phyloP scores from a whole-genome alignment of 768 basidiomycete genomes.

The Kondoa subrosea region DNA sequence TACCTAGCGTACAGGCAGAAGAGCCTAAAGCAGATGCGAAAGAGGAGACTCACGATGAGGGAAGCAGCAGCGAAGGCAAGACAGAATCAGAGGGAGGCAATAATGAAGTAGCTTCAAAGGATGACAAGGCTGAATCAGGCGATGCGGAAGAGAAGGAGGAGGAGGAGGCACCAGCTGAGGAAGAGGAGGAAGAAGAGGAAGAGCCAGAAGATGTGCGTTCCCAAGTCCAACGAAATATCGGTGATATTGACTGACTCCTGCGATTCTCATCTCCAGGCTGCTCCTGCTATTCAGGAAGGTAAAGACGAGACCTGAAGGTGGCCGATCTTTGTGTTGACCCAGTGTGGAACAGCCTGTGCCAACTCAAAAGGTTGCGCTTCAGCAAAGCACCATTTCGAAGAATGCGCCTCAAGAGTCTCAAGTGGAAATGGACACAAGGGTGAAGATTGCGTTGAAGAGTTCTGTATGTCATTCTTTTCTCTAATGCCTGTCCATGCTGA shows the following conservation, averaged over 20 bases:
- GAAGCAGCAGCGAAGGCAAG: background rate
- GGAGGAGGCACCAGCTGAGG: background rate
- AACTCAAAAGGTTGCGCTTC: background rate
- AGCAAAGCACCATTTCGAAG: conserved; percentile 6
- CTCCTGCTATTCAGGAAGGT: conserved; percentile 7
- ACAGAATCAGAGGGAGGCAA: background rate
- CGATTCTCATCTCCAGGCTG: too few relatives aligned
- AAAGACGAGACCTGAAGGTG: background rate
- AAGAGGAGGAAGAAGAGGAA: conserved; percentile 8
- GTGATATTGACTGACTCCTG: too few relatives aligned
- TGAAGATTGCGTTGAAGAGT: conserved; percentile 7
- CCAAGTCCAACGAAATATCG: too few relatives aligned
- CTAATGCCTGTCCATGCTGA: background rate
- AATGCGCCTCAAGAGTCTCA: background rate
- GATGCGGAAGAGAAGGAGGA: background rate
- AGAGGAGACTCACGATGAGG: background rate
- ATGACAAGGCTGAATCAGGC: background rate
- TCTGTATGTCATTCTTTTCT: background rate
- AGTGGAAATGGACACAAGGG: background rate
- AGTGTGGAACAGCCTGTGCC: background rate
- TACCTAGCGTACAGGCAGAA: conserved; percentile 2
- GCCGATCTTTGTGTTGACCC: background rate
- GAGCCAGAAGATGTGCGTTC: conserved; percentile 8
- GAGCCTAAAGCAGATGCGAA: conserved; percentile 3
- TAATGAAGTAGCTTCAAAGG: background rate